These are phyloP conservation scores for Corrigiola litoralis DNA, from an alignment of 179 eudicot genomes.

Conservation along the genomic window DNA sequence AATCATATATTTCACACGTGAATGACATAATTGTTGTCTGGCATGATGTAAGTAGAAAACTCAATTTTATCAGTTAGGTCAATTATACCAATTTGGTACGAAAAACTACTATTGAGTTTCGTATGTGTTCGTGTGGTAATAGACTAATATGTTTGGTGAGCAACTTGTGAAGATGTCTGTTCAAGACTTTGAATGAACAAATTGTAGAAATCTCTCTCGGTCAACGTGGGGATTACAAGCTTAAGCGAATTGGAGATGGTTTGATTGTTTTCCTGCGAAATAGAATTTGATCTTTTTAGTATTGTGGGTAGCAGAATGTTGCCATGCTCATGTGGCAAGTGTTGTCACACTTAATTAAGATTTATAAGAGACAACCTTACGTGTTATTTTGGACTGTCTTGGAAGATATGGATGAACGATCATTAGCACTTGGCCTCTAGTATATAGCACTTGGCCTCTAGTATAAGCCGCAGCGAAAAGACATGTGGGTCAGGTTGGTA, in stretches of 20 bases:
- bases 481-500: slow-evolving; percentile 23
- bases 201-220: too few species aligned
- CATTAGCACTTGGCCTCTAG: slow-evolving; percentile 9
- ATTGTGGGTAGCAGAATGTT: not conserved
- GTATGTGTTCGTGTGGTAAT: not conserved
- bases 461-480: slow-evolving; percentile 13
- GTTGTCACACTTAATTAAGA: slow-evolving; percentile 2
- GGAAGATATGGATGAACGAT: slow-evolving; percentile 17
- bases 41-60: not conserved
- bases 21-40: not conserved
- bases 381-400: slow-evolving; percentile 20
- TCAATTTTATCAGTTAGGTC: too few species aligned
- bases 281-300: too few species aligned
- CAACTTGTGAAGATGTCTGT: not conserved
- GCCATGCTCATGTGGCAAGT: slow-evolving; percentile 13
- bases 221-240: too few species aligned
- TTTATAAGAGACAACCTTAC: slow-evolving; percentile 17
- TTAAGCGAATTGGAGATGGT: too few species aligned
- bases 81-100: too few species aligned
- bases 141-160: not conserved
- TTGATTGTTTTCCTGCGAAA: too few species aligned
- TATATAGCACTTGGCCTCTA: too few species aligned
- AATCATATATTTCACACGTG: too few species aligned
- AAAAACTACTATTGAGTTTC: too few species aligned
- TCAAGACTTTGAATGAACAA: not conserved